Base-by-base conservation (phyloP, 2,329 filamentous ascomycete genomes). In the Trichoderma sp. region DNA sequence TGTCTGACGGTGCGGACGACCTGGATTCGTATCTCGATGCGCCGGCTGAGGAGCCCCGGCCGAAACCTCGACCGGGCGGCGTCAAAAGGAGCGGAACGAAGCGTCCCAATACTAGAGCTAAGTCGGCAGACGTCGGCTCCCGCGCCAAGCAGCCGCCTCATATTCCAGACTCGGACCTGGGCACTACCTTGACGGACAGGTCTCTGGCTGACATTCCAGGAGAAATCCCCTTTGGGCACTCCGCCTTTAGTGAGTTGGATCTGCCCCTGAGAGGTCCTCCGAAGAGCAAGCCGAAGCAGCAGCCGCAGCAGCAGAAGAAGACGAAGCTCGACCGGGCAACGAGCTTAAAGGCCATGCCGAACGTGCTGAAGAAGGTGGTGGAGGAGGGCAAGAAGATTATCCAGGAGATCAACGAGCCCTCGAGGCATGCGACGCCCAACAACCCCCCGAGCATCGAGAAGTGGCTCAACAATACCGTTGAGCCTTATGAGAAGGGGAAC, bases 171-270 rank as follows among this genome's bases (percentile, higher is more conserved):
- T 78, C 75, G 4, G 77, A 78, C 17, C 51, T 77, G 4, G 74
- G 73, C 3, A 77, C 78, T 2, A 77, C 74, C 54, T 67, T 78
- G 10, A 70, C 81, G 4, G 80, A 79, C 41, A 85, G 85, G 68
- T 83, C 84, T 2, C 72, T 88, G 41, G 85, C 84, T 17, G 85
- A 88, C 44, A 85, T 78, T 15, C 72, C 76, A 2, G 77, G 76
- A 10, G 86, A 89, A 14, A 88, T 89, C 56, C 86, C 86, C 0
- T 83, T 88, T 72, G 87, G 87, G 6, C 84, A 85, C 68, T 89
- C 87, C 19, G 87, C 87, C n/a, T 89, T 89, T 69, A 89, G 85
- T 68, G 85, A 86, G 70, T 78, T 89, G 7, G 86, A 88, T 61
- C 74, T 89, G 1, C 81, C 85, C 0, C 71, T 82, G 1, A 79